A percentile compares a stretch with the other conserved stretches of the same genome.
phyloP scores from a whole-genome alignment of 352 stramenopile species.

The Phytophthora pini region DNA sequence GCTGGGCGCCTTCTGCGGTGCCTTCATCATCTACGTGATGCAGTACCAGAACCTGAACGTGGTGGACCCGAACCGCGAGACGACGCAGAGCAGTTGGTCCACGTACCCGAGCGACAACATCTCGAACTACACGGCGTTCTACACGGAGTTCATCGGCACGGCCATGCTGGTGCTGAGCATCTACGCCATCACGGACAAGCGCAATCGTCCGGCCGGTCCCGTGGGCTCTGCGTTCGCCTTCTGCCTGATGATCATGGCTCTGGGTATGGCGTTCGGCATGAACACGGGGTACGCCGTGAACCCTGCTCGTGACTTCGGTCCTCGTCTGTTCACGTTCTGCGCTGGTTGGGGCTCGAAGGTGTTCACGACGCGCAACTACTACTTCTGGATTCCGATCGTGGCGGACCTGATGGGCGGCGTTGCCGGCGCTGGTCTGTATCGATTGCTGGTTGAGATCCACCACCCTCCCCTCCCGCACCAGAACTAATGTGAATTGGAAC shows the following conservation, averaged over 20 bases:
- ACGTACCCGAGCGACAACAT: too few species aligned
- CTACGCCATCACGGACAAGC: constrained; percentile 30
- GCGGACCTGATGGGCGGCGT: constrained; percentile 33
- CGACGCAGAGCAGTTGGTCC: too few species aligned
- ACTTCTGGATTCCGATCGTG: constrained; percentile 45
- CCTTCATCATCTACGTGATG: too few species aligned
- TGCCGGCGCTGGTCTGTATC: constrained; percentile 30
- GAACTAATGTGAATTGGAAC: background rate
- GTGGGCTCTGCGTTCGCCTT: constrained; percentile 9
- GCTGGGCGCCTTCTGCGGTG: too few species aligned
- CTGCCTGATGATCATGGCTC: constrained; percentile 50
- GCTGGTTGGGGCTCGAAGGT: constrained; percentile 51
- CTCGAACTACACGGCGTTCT: too few species aligned
- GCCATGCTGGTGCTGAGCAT: too few species aligned
- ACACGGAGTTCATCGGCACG: too few species aligned
- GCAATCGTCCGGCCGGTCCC: constrained; percentile 45
- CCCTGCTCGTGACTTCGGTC: constrained; percentile 56
- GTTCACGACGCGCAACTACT: constrained; percentile 45
- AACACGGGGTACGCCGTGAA: constrained; percentile 60
- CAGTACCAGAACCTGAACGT: too few species aligned
- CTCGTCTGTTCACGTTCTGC: constrained; percentile 37
- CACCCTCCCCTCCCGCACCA: constrained; percentile 24
- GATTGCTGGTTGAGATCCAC: constrained; percentile 41
- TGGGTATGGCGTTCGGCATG: constrained; percentile 64
- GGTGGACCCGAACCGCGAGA: too few species aligned